These are phyloP conservation scores for Myrmaecium sp. DNA, from an alignment of 2,329 filamentous ascomycete species.

Conservation along the genomic window DNA sequence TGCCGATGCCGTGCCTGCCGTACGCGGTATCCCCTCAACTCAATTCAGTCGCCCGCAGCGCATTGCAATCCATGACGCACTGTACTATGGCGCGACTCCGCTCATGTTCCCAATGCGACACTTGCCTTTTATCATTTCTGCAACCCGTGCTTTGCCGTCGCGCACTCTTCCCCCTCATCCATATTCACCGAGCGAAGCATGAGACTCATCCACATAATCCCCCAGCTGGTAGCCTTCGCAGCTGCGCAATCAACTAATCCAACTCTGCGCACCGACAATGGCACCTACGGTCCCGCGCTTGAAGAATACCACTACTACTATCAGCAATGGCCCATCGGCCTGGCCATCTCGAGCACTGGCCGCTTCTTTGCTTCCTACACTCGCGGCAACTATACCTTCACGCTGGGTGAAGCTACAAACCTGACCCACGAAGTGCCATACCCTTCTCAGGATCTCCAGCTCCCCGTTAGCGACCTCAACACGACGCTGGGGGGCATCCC, in stretches of 20 bases:
- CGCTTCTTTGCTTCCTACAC: slow-evolving; percentile 35
- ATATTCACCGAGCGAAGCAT: no score
- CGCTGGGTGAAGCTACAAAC: slow-evolving; percentile 30
- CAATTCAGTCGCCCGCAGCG: no score
- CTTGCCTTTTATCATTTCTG: no score
- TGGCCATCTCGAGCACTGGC: slow-evolving; percentile 31
- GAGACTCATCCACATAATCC: no score
- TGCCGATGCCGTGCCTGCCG: no score
- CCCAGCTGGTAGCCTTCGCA: no score
- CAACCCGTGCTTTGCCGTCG: no score
- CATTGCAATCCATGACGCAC: no score
- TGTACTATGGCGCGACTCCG: no score
- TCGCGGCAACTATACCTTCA: slow-evolving; percentile 29
- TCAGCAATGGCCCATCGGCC: slow-evolving; percentile 30
- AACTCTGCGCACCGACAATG: slow-evolving; percentile 27
- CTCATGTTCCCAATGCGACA: no score
- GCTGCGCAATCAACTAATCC: slow-evolving; percentile 13
- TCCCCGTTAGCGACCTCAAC: slow-evolving; percentile 28
- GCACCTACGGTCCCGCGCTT: slow-evolving; percentile 29
- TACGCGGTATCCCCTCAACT: no score
- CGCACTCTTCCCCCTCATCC: no score
- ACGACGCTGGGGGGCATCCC: slow-evolving; percentile 25
- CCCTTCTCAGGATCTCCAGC: slow-evolving; percentile 23
- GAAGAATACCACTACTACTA: slow-evolving; percentile 34
- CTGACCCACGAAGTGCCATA: slow-evolving; percentile 30